Conservation (phyloP, 73 alveolate species). For the Paramecium sonneborni region DNA sequence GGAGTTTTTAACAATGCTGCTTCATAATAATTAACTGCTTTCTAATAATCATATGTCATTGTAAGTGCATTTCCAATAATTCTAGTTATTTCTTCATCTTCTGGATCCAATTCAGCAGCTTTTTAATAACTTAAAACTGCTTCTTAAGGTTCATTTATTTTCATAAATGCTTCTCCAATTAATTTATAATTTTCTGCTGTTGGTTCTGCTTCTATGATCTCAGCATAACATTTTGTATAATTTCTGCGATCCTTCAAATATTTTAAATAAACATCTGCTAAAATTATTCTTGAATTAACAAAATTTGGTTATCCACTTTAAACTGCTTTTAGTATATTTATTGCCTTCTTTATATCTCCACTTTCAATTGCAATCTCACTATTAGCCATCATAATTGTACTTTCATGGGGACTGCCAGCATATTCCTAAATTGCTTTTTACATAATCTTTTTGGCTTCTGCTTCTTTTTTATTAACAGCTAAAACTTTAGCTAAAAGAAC, state of each 20-base stretch:
- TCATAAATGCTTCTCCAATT: constrained; percentile 98
- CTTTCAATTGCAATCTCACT: constrained; percentile 91
- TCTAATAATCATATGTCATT: constrained; percentile 95
- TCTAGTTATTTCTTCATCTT: constrained; percentile 87
- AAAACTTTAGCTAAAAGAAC: constrained; percentile 72
- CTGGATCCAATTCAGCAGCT: constrained; percentile 85
- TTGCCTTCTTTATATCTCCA: constrained; percentile 98
- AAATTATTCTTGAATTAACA: constrained; percentile 89
- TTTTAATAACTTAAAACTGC: constrained; percentile 93
- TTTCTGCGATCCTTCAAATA: constrained; percentile 95
- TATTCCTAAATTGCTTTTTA: constrained; percentile 88
- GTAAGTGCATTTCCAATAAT: constrained; percentile 94
- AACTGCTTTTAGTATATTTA: constrained; percentile 89
- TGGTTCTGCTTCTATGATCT: constrained; percentile 89
- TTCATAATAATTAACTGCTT: constrained; percentile 94
- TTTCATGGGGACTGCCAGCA: constrained; percentile 88
- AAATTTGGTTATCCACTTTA: constrained; percentile 89
- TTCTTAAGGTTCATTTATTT: constrained; percentile 97
- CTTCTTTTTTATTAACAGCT: constrained; percentile 76
- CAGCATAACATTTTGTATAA: constrained; percentile 95
- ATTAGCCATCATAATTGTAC: constrained; percentile 82
- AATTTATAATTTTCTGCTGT: constrained; percentile 87
- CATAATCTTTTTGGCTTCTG: constrained; percentile 81
- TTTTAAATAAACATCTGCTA: constrained; percentile 92
- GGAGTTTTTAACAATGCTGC: constrained; percentile 81